These are phyloP conservation scores for Hanseniaspora pseudoguilliermondii DNA, from an alignment of 805 yeast genomes.

Conservation along the genomic window DNA sequence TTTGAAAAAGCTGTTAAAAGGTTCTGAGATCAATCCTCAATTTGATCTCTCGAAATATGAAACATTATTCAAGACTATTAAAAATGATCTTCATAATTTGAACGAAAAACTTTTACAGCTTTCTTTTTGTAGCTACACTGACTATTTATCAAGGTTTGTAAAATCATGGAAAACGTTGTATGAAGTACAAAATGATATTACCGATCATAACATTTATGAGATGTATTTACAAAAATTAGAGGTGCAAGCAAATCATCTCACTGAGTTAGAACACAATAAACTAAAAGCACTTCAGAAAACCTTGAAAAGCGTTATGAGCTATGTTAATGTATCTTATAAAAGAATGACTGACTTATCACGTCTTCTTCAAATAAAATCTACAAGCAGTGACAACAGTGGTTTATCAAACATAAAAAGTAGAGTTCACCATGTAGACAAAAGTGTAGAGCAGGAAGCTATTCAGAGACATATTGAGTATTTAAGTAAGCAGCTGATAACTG, in stretches of 20 bases:
- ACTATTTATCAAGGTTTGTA: not conserved
- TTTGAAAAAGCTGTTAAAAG: not conserved
- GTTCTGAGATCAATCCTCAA: no score
- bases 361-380: not conserved
- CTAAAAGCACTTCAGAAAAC: not conserved
- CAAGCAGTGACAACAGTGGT: not conserved
- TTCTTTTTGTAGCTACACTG: not conserved
- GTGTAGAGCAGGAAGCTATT: slow-evolving; percentile 22
- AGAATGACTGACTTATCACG: not conserved
- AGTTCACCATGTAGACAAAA: slow-evolving; percentile 17
- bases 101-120: not conserved
- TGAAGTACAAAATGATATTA: not conserved
- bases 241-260: not conserved
- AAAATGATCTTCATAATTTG: not conserved
- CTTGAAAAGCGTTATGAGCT: not conserved
- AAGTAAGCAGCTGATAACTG: slow-evolving; percentile 22
- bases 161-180: not conserved
- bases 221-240: slow-evolving; percentile 9
- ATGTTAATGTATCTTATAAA: not conserved
- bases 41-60: not conserved
- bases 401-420: slow-evolving; percentile 14
- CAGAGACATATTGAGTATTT: slow-evolving; percentile 22
- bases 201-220: not conserved
- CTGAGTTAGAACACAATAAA: not conserved
- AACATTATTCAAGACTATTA: not conserved